Conservation (phyloP, 2,329 filamentous ascomycete species). For the Cladophialophora psammophila region DNA sequence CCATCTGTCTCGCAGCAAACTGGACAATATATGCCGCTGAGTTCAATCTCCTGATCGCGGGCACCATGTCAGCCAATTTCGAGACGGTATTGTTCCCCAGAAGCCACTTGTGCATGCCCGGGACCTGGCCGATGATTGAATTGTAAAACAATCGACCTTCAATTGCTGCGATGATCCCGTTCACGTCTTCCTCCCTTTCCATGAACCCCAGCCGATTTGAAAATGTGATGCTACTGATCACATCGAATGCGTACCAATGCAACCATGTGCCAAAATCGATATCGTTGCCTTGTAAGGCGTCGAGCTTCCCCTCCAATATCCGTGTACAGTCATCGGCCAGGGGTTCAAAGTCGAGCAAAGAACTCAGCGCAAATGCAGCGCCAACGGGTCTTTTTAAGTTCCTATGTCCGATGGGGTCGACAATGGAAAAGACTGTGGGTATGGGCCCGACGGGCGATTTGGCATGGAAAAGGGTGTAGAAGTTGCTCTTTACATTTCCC, state of each 20-base stretch:
- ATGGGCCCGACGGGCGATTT: conserved; percentile 38
- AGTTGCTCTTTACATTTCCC: conserved; percentile 25
- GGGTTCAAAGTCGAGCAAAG: conserved; percentile 50
- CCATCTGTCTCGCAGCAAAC: conserved; percentile 33
- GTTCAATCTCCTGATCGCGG: conserved; percentile 31
- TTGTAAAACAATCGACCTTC: conserved; percentile 33
- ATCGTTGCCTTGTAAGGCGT: conserved; percentile 22
- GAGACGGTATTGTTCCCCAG: conserved; percentile 27
- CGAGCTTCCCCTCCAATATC: conserved; percentile 32
- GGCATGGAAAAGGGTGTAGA: conserved; percentile 34
- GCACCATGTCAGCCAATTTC: conserved; percentile 24
- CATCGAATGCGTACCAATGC: conserved; percentile 49
- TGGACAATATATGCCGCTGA: conserved; percentile 30
- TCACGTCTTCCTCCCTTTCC: conserved; percentile 45
- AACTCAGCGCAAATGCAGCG: conserved; percentile 51
- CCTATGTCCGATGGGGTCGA: conserved; percentile 52
- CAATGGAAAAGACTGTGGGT: conserved; percentile 49
- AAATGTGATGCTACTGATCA: conserved; percentile 48
- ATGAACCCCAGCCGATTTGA: conserved; percentile 47
- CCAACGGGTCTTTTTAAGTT: conserved; percentile 50
- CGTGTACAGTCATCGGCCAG: conserved; percentile 44
- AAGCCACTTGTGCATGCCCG: conserved; percentile 27
- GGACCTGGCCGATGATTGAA: conserved; percentile 34
- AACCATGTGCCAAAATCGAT: conserved; percentile 46
- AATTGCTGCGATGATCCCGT: conserved; percentile 45